Percentiles rank a stretch among this genome's conserved stretches.
Conservation (phyloP, 1,284 basidiomycete species). For the Anthracocystis panici-leucophaei region DNA sequence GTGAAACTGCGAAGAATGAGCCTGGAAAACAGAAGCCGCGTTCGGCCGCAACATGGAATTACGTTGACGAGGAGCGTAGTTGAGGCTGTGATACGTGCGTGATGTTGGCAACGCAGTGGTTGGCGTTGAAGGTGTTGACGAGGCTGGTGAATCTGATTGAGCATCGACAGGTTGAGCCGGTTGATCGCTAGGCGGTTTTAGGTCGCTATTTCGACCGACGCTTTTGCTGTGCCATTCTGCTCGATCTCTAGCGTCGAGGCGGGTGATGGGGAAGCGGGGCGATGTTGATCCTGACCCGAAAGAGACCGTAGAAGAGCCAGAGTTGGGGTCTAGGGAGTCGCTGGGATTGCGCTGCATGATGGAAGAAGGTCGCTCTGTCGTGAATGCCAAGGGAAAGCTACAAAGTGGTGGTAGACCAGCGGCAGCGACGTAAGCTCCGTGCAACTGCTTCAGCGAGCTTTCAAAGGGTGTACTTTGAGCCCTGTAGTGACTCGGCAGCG, state of each 20-base stretch:
- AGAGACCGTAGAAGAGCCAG: slow-evolving; percentile 1
- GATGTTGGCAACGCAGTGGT: slow-evolving; percentile 9
- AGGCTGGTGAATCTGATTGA: slow-evolving; percentile 8
- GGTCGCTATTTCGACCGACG: slow-evolving; percentile 12
- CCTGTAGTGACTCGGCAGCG: too few relatives aligned
- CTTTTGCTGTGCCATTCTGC: slow-evolving; percentile 26
- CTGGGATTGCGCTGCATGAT: slow-evolving; percentile 11
- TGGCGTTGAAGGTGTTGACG: slow-evolving; percentile 24
- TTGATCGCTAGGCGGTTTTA: background rate
- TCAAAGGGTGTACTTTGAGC: too few relatives aligned
- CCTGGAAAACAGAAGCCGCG: slow-evolving; percentile 24
- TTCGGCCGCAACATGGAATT: slow-evolving; percentile 24
- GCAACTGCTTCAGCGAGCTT: too few relatives aligned
- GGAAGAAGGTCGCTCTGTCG: background rate
- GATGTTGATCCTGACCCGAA: slow-evolving; percentile 15
- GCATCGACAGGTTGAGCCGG: background rate
- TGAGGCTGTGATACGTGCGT: slow-evolving; percentile 35
- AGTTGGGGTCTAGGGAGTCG: slow-evolving; percentile 3
- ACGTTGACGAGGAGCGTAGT: slow-evolving; percentile 31
- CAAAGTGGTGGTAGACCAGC: too few relatives aligned
- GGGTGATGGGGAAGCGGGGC: slow-evolving; percentile 25
- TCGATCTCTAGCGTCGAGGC: slow-evolving; percentile 22
- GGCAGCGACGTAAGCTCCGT: too few relatives aligned
- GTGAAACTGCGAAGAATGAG: slow-evolving; percentile 12
- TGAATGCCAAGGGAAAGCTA: too few relatives aligned